Conservation (phyloP, 2,329 filamentous ascomycete genomes). For the Penicillium oxalicum region DNA sequence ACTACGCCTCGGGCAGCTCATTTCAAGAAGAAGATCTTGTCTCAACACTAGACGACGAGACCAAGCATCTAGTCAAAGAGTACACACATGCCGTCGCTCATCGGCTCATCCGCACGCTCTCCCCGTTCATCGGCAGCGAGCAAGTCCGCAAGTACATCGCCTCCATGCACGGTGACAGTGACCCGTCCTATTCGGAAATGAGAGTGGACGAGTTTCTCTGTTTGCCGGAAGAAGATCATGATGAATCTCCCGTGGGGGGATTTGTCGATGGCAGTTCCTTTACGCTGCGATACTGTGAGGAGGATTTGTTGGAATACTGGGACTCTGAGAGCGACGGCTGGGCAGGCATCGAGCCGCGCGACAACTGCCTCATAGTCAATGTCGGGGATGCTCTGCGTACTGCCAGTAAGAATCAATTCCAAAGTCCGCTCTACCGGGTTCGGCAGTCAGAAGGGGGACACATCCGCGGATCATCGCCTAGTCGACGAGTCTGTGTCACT, state of each 20-base stretch:
- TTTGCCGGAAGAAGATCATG: not conserved
- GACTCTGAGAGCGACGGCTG: not conserved
- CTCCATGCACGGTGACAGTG: not conserved
- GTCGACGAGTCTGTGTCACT: not conserved
- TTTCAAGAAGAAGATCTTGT: not conserved
- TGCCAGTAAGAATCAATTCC: not conserved
- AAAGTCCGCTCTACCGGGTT: not conserved
- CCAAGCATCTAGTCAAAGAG: not conserved
- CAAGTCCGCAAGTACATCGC: not conserved
- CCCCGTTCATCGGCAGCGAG: constrained; percentile 2
- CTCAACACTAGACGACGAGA: not conserved
- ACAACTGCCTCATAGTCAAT: not conserved
- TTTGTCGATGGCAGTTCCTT: not conserved
- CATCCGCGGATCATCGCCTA: not conserved
- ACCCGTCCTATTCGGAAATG: not conserved
- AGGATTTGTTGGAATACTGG: not conserved
- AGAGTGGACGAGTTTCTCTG: not conserved
- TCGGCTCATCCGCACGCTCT: not conserved
- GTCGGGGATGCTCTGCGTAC: not conserved
- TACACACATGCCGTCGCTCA: not conserved
- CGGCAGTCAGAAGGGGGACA: not conserved
- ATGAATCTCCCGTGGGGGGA: not conserved
- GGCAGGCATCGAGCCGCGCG: not conserved
- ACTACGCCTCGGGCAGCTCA: not conserved
- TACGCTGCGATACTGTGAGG: not conserved